A percentile compares a stretch with the other conserved stretches of the same genome.
Evolutionary conservation across 305 asterid genomes (phyloP).

Genomic region (Fraxinus angustifolia): DNA sequence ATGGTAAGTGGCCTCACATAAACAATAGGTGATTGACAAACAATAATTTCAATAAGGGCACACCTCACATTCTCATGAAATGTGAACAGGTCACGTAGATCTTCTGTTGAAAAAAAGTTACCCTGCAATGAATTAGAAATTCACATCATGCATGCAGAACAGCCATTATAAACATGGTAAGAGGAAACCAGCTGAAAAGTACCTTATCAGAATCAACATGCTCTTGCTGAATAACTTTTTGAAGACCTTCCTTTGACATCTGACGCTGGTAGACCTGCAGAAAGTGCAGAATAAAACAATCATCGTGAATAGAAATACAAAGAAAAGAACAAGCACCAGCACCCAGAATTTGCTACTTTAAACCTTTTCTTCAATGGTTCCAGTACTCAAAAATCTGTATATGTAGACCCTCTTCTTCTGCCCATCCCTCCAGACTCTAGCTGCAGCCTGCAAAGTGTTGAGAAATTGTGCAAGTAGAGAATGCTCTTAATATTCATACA

Average conservation of each 20-base stretch:
- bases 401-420: slow-evolving; percentile 97
- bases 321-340: slow-evolving; percentile 23
- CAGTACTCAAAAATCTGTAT: slow-evolving; percentile 91
- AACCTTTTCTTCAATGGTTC: slow-evolving; percentile 98
- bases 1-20: neutral
- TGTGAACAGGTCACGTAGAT: slow-evolving; percentile 87
- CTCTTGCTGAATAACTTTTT: slow-evolving; percentile 86
- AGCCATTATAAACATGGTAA: slow-evolving; percentile 12
- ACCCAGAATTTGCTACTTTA: slow-evolving; percentile 23
- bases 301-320: slow-evolving; percentile 9
- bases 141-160: slow-evolving; percentile 24
- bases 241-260: slow-evolving; percentile 99
- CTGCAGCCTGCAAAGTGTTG: slow-evolving; percentile 74
- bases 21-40: slow-evolving; percentile 6
- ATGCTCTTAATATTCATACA: neutral
- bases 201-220: slow-evolving; percentile 68
- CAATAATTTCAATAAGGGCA: slow-evolving; percentile 25
- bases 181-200: slow-evolving; percentile 15
- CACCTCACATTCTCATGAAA: slow-evolving; percentile 75
- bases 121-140: slow-evolving; percentile 36
- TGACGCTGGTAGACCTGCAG: slow-evolving; percentile 95
- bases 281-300: slow-evolving; percentile 11
- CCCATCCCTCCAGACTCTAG: slow-evolving; percentile 99
- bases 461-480: slow-evolving; percentile 18
- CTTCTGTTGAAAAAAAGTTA: slow-evolving; percentile 81